Evolutionary conservation across 352 stramenopile genomes (phyloP).

Genomic region (Globisporangium abappressorium): DNA sequence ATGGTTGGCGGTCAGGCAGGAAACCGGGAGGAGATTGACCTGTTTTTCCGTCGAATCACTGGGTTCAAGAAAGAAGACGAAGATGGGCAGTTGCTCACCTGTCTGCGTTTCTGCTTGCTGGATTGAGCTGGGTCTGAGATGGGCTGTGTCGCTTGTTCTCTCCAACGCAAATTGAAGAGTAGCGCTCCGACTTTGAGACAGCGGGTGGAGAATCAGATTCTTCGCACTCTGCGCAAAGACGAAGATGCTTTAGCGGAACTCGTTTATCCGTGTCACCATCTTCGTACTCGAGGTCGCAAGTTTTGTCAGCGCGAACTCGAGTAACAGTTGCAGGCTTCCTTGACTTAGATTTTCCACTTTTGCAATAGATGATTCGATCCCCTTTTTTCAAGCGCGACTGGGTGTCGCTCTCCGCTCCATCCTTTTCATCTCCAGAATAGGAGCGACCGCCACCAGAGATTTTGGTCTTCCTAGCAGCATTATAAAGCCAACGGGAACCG

Average conservation of each 20-base stretch:
- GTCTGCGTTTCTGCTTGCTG: too few species aligned
- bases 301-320: constrained; percentile 48
- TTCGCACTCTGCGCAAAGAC: constrained; percentile 31
- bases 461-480: not conserved
- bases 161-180: too few species aligned
- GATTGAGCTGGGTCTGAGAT: too few species aligned
- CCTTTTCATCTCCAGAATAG: not conserved
- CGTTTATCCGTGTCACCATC: constrained; percentile 44
- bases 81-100: too few species aligned
- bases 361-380: constrained; percentile 35
- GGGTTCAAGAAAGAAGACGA: too few species aligned
- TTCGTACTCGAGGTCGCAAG: constrained; percentile 59
- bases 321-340: constrained; percentile 30
- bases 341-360: constrained; percentile 27
- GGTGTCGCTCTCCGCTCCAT: not conserved
- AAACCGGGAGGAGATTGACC: too few species aligned
- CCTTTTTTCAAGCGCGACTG: constrained; percentile 24
- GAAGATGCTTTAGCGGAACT: constrained; percentile 25
- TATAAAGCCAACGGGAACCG: not conserved
- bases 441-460: not conserved
- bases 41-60: too few species aligned
- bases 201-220: constrained; percentile 19
- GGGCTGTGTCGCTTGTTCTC: too few species aligned
- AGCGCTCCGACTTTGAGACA: not conserved
- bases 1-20: too few species aligned